Conservation (phyloP, 192 early-diverging fungal species). For the Linnemannia exigua region DNA sequence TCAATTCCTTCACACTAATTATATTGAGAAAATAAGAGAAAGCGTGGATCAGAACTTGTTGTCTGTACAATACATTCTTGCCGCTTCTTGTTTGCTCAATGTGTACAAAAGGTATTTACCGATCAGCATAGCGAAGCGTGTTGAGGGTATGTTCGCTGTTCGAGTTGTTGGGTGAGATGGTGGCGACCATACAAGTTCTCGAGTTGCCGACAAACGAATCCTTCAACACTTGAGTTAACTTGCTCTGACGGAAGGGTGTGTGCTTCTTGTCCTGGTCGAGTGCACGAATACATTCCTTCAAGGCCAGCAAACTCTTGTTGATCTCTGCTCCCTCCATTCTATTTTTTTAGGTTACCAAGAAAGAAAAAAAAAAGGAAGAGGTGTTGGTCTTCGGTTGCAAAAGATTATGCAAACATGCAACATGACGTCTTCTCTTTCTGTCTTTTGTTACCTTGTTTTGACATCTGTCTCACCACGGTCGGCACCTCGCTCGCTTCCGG, state of each 20-base stretch:
- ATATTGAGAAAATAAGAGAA: neutral
- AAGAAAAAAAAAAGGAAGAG: neutral
- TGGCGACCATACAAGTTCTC: slow-evolving; percentile 99
- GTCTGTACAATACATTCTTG: neutral
- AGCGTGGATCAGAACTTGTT: neutral
- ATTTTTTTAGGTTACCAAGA: neutral
- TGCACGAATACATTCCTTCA: slow-evolving; percentile 99
- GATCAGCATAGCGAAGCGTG: slow-evolving; percentile 96
- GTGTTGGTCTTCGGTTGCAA: too few species aligned
- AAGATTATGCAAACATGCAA: too few species aligned
- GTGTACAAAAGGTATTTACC: slow-evolving; percentile 57
- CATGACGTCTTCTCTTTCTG: too few species aligned
- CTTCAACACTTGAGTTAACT: slow-evolving; percentile 97
- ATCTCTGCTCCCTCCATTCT: slow-evolving; percentile 99
- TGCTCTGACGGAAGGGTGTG: slow-evolving; percentile 97
- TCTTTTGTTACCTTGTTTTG: slow-evolving; percentile 80
- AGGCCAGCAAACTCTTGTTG: slow-evolving; percentile 97
- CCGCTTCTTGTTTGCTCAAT: neutral
- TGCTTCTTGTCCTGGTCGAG: slow-evolving; percentile 96
- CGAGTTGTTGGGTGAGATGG: slow-evolving; percentile 93
- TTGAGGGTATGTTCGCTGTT: slow-evolving; percentile 98
- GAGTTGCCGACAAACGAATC: slow-evolving; percentile 99
- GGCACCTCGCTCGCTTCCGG: slow-evolving; percentile 97
- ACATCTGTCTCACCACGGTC: slow-evolving; percentile 95
- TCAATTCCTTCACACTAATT: slow-evolving; percentile 45